Evolutionary conservation across 1,139 yeast genomes (phyloP).

Genomic region (Blastobotrys serpentis): DNA sequence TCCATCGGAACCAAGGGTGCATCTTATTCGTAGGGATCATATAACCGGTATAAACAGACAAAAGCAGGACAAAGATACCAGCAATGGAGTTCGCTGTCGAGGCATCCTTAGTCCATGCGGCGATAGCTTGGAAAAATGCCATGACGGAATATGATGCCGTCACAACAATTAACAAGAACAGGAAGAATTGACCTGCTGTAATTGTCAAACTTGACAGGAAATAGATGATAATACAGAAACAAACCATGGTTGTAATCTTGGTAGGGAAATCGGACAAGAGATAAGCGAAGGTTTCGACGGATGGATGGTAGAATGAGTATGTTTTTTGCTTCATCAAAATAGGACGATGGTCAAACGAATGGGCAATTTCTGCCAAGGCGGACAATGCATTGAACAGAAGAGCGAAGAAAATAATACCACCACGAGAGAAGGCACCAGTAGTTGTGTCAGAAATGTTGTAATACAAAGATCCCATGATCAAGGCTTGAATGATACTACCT

Average conservation of each 20-base stretch:
- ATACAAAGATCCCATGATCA: conserved; percentile 56
- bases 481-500: conserved; percentile 53
- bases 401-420: conserved; percentile 58
- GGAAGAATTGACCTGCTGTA: conserved; percentile 62
- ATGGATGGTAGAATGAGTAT: conserved; percentile 62
- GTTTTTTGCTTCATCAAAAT: conserved; percentile 61
- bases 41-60: conserved; percentile 60
- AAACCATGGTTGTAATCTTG: conserved; percentile 47
- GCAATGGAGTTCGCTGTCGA: conserved; percentile 65
- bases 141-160: conserved; percentile 52
- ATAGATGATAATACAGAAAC: conserved; percentile 51
- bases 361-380: conserved; percentile 57
- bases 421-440: conserved; percentile 54
- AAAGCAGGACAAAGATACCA: conserved; percentile 52
- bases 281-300: conserved; percentile 65
- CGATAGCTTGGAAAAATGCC: conserved; percentile 59
- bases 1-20: conserved; percentile 68
- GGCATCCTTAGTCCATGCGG: conserved; percentile 54
- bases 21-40: conserved; percentile 55
- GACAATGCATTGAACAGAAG: conserved; percentile 57
- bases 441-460: conserved; percentile 51
- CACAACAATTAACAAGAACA: conserved; percentile 51
- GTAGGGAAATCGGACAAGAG: conserved; percentile 59
- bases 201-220: conserved; percentile 58
- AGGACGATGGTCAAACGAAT: conserved; percentile 56